Conservation (phyloP, 129 eudicot species). For the Lactuca sativa region DNA sequence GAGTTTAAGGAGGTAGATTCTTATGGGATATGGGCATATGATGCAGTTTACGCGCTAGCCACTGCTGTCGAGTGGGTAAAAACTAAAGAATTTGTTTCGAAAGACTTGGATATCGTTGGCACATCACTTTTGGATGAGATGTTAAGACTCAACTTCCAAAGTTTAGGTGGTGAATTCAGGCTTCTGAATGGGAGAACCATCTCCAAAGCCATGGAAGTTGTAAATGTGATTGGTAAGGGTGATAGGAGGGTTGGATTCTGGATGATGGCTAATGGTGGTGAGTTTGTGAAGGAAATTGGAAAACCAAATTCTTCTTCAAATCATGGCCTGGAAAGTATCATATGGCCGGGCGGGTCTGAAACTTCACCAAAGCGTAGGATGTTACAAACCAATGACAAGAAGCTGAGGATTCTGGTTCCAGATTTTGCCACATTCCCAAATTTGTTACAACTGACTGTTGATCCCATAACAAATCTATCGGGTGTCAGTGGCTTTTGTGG, state of each 20-base stretch:
- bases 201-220: neutral
- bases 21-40: slow-evolving; percentile 40
- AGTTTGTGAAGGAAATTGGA: slow-evolving; percentile 17
- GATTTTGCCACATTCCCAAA: slow-evolving; percentile 9
- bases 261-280: neutral
- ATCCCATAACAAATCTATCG: slow-evolving; percentile 8
- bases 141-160: slow-evolving; percentile 3
- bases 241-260: slow-evolving; percentile 23
- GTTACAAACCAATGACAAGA: slow-evolving; percentile 20
- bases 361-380: slow-evolving; percentile 32
- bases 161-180: neutral
- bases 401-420: slow-evolving; percentile 33
- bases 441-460: slow-evolving; percentile 10
- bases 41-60: slow-evolving; percentile 51
- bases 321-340: slow-evolving; percentile 1
- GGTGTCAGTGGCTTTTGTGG: slow-evolving; percentile 29
- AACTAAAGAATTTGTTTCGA: too few species aligned
- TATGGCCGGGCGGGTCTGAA: slow-evolving; percentile 31
- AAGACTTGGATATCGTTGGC: neutral
- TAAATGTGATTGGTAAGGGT: slow-evolving; percentile 15
- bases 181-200: slow-evolving; percentile 11
- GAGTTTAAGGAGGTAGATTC: too few species aligned
- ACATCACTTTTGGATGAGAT: neutral
- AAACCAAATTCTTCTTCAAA: neutral
- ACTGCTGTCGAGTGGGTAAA: slow-evolving; percentile 36